Conservation (phyloP, 1,284 basidiomycete genomes). For the Boletus holoroseus region DNA sequence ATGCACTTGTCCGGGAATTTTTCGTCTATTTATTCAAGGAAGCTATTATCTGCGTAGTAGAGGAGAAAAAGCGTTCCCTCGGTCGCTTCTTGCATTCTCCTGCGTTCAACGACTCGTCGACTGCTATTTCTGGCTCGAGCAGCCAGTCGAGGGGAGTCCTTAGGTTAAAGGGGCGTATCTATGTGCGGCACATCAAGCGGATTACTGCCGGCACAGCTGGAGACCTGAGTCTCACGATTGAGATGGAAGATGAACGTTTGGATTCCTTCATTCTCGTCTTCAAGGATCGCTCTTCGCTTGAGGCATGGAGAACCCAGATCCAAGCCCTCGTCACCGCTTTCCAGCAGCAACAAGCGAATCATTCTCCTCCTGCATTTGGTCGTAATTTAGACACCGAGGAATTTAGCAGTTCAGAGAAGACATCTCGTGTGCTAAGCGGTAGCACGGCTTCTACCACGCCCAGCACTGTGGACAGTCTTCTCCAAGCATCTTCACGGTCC, state of each 20-base stretch:
- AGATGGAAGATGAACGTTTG: slow-evolving; percentile 89
- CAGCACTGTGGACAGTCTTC: slow-evolving; percentile 65
- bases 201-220: slow-evolving; percentile 74
- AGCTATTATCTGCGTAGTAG: slow-evolving; percentile 93
- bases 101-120: slow-evolving; percentile 45
- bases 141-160: slow-evolving; percentile 68
- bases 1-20: slow-evolving; percentile 82
- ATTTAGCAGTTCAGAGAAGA: slow-evolving; percentile 69
- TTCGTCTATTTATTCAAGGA: slow-evolving; percentile 95
- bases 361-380: slow-evolving; percentile 31
- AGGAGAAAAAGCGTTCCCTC: slow-evolving; percentile 82
- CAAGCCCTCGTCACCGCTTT: slow-evolving; percentile 65
- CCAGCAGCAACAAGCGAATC: slow-evolving; percentile 39
- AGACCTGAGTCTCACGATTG: slow-evolving; percentile 86
- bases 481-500: slow-evolving; percentile 61
- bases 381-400: slow-evolving; percentile 61
- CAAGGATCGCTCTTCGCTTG: slow-evolving; percentile 81
- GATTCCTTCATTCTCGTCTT: slow-evolving; percentile 95
- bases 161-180: slow-evolving; percentile 90
- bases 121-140: slow-evolving; percentile 37
- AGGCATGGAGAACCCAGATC: slow-evolving; percentile 82
- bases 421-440: slow-evolving; percentile 72
- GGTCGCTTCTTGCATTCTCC: slow-evolving; percentile 64
- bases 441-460: slow-evolving; percentile 59
- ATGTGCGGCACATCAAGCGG: slow-evolving; percentile 86